Evolutionary conservation across 2,329 filamentous ascomycete species (phyloP).

Genomic region (Aspergillus spinulosporus): DNA sequence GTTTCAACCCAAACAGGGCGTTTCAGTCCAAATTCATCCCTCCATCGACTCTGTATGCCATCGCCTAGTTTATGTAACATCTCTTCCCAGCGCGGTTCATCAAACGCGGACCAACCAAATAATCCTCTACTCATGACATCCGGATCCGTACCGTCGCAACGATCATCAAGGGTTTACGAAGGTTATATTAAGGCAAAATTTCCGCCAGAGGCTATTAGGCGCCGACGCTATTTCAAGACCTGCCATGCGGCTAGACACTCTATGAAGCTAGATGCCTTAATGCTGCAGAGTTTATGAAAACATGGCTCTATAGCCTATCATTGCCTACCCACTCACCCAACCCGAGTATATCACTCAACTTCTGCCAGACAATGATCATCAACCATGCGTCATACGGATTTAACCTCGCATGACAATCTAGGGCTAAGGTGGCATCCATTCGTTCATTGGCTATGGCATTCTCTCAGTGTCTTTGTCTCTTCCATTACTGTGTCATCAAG

Average conservation of each 20-base stretch:
- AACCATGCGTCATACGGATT: conserved; percentile 14
- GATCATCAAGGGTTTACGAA: conserved; percentile 7
- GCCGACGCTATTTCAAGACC: conserved; percentile 24
- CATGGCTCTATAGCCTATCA: conserved; percentile 14
- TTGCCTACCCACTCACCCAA: background rate
- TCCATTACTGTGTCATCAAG: conserved; percentile 13
- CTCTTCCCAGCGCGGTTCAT: background rate
- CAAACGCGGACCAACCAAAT: conserved; percentile 12
- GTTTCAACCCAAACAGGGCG: background rate
- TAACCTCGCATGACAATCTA: background rate
- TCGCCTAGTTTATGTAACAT: too few species aligned
- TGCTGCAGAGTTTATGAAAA: conserved; percentile 3
- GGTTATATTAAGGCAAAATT: conserved; percentile 5
- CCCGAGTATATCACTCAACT: conserved; percentile 7
- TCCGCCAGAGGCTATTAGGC: conserved; percentile 18
- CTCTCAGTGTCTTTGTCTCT: conserved; percentile 2
- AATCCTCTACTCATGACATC: background rate
- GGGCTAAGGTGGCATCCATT: background rate
- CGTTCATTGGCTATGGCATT: conserved; percentile 21
- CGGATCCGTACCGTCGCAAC: conserved; percentile 4
- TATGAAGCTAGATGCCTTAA: conserved; percentile 7
- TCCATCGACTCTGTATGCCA: too few species aligned
- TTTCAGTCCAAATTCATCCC: background rate
- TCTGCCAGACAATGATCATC: conserved; percentile 7
- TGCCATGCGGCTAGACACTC: conserved; percentile 10